Percentiles rank a stretch among this genome's conserved stretches.
phyloP scores from a whole-genome alignment of 2,329 filamentous ascomycete genomes.

The Diaporthe sp. region DNA sequence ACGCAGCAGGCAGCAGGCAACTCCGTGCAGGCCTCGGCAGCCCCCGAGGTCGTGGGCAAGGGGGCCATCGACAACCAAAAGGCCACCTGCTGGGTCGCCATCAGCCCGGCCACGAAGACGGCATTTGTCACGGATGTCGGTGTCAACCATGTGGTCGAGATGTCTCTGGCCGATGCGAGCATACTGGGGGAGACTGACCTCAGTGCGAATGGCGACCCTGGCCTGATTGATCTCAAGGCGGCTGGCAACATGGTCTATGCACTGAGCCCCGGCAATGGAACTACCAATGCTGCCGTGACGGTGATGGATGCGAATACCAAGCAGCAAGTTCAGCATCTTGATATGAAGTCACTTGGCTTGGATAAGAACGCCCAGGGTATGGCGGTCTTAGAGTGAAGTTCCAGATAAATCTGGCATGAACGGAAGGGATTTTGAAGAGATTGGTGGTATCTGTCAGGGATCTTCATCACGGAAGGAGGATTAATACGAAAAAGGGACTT shows the following conservation, averaged over 20 bases:
- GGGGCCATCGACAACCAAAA: conserved; percentile 63
- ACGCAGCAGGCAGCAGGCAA: conserved; percentile 45
- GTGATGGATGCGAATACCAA: conserved; percentile 54
- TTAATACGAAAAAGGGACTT: too few species aligned
- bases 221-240: conserved; percentile 68
- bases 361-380: conserved; percentile 51
- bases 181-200: conserved; percentile 61
- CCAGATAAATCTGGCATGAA: not conserved
- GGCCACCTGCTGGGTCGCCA: conserved; percentile 71
- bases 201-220: conserved; percentile 61
- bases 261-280: conserved; percentile 66
- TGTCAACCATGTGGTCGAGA: conserved; percentile 68
- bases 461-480: too few species aligned
- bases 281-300: conserved; percentile 51
- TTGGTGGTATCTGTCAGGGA: too few species aligned
- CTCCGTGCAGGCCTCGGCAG: not conserved
- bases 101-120: conserved; percentile 62
- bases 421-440: not conserved
- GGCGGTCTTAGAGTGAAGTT: conserved; percentile 52
- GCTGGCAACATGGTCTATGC: conserved; percentile 71
- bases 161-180: conserved; percentile 64
- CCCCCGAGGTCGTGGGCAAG: conserved; percentile 58
- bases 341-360: conserved; percentile 46
- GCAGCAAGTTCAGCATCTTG: conserved; percentile 52
- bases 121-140: conserved; percentile 72